These are phyloP conservation scores for Dothidotthia symphoricarpi DNA, from an alignment of 2,329 filamentous ascomycete species.

Conservation along the genomic window DNA sequence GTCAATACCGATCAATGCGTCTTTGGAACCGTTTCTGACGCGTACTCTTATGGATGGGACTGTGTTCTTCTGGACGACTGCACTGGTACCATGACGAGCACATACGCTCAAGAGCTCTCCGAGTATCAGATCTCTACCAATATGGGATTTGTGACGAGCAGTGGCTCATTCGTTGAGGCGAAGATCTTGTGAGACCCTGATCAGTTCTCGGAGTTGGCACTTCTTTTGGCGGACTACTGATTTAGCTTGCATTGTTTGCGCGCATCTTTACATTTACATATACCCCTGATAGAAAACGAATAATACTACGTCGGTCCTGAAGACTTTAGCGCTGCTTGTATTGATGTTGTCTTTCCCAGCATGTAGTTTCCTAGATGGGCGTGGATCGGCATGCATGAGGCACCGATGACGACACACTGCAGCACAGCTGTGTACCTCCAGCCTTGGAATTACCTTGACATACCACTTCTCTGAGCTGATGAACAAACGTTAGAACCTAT, in stretches of 20 bases:
- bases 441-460: slow-evolving; percentile 1
- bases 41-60: slow-evolving; percentile 45
- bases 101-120: slow-evolving; percentile 41
- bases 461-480: too few species aligned
- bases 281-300: too few species aligned
- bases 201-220: too few species aligned
- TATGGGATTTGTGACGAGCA: slow-evolving; percentile 46
- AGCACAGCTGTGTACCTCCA: too few species aligned
- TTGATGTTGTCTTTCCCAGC: neutral
- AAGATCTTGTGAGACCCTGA: neutral
- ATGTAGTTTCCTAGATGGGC: too few species aligned
- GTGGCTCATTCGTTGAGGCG: slow-evolving; percentile 32
- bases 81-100: slow-evolving; percentile 44
- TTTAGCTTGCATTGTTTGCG: neutral
- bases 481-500: too few species aligned
- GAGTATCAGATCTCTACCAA: slow-evolving; percentile 46
- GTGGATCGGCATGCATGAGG: too few species aligned
- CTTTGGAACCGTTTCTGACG: slow-evolving; percentile 44
- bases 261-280: neutral
- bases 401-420: neutral
- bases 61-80: slow-evolving; percentile 45
- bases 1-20: slow-evolving; percentile 48
- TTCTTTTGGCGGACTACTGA: too few species aligned
- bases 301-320: too few species aligned
- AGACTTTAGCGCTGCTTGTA: too few species aligned